phyloP scores from a whole-genome alignment of 2,329 filamentous ascomycete genomes.

The Verticillium dahliae region DNA sequence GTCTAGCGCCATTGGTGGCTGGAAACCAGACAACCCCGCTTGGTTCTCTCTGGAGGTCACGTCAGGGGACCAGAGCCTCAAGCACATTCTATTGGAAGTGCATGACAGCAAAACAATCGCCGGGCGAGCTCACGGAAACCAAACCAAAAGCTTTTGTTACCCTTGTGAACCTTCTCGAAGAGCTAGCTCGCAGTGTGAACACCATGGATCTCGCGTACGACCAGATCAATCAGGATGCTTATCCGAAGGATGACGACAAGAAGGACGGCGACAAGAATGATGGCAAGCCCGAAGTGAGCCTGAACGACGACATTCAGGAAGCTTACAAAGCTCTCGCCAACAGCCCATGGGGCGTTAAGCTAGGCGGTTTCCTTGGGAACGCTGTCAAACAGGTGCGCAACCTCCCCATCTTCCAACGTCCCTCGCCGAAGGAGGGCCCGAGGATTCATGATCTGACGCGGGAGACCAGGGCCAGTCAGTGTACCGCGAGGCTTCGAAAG shows the following conservation, averaged over 20 bases:
- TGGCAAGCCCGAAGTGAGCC: conserved; percentile 41
- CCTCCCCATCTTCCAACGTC: background rate
- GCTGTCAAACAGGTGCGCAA: conserved; percentile 80
- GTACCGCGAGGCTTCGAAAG: conserved; percentile 81
- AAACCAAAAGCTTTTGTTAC: background rate
- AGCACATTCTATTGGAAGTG: background rate
- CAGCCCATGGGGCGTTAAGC: conserved; percentile 82
- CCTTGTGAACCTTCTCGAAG: background rate
- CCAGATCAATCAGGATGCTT: conserved; percentile 81
- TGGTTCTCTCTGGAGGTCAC: background rate
- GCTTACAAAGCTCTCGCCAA: conserved; percentile 90
- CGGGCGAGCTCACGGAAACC: background rate
- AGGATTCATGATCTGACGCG: background rate
- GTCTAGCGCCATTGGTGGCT: too few species aligned
- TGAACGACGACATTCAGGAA: conserved; percentile 88
- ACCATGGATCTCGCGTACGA: conserved; percentile 96
- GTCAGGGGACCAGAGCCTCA: background rate
- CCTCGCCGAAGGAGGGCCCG: too few species aligned
- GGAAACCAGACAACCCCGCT: background rate
- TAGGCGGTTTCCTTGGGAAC: conserved; percentile 83
- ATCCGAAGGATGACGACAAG: conserved; percentile 52
- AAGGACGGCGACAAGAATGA: conserved; percentile 27
- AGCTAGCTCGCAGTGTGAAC: conserved; percentile 1
- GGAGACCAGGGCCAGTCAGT: conserved; percentile 63
- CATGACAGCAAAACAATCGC: background rate